phyloP scores from a whole-genome alignment of 768 basidiomycete species.

The Tylopilus rubrobrunneus region DNA sequence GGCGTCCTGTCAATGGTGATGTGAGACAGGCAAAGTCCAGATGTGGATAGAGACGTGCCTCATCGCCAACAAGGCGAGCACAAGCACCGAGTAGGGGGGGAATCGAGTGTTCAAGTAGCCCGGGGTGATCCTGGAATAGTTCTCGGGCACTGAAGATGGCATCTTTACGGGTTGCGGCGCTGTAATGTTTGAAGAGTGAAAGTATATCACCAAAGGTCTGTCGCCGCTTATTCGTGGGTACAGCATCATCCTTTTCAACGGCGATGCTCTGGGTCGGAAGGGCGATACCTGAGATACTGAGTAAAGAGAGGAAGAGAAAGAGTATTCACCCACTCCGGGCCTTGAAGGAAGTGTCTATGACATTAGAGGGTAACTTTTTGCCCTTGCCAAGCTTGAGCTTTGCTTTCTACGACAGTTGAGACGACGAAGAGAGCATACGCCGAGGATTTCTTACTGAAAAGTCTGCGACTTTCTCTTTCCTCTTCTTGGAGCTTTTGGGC shows the following conservation, averaged over 20 bases:
- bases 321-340: constrained; percentile 66
- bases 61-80: constrained; percentile 75
- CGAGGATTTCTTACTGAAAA: constrained; percentile 55
- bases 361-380: constrained; percentile 77
- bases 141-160: constrained; percentile 71
- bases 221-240: constrained; percentile 73
- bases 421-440: background rate
- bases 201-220: constrained; percentile 75
- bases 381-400: constrained; percentile 97
- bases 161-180: constrained; percentile 71
- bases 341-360: constrained; percentile 94
- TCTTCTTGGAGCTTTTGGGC: constrained; percentile 87
- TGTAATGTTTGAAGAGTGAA: constrained; percentile 81
- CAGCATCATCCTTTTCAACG: constrained; percentile 46
- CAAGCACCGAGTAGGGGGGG: constrained; percentile 55
- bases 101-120: constrained; percentile 48
- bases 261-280: constrained; percentile 82
- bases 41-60: constrained; percentile 44
- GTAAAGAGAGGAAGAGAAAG: background rate
- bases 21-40: background rate
- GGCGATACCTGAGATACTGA: constrained; percentile 58
- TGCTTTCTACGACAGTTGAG: constrained; percentile 63
- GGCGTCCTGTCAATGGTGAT: constrained; percentile 54
- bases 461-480: constrained; percentile 83
- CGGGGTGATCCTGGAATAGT: constrained; percentile 60